Evolutionary conservation across 768 basidiomycete genomes (phyloP).

Genomic region (Phanerochaete sordida): DNA sequence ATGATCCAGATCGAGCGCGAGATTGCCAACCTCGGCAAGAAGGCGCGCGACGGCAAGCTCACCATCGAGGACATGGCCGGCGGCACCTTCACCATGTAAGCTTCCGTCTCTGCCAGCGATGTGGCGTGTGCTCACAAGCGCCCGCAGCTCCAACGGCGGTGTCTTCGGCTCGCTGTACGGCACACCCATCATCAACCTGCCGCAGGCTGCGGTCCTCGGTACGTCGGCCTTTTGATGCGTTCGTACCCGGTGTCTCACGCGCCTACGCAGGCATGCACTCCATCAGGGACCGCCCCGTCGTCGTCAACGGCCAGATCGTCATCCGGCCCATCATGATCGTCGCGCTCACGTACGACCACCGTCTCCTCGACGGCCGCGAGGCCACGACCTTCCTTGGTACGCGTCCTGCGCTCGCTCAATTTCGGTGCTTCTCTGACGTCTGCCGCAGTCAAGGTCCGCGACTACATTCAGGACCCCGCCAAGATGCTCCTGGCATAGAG

Average conservation of each 20-base stretch:
- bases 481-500: slow-evolving; percentile 69
- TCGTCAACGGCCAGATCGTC: slow-evolving; percentile 92
- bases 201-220: slow-evolving; percentile 92
- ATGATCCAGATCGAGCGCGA: slow-evolving; percentile 92
- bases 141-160: slow-evolving; percentile 88
- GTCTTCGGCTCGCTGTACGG: slow-evolving; percentile 97
- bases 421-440: neutral
- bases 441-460: slow-evolving; percentile 76
- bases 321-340: slow-evolving; percentile 97
- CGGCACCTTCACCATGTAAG: slow-evolving; percentile 97
- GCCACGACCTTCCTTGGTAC: slow-evolving; percentile 95
- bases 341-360: slow-evolving; percentile 92
- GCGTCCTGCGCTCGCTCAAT: slow-evolving; percentile 25
- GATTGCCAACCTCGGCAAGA: slow-evolving; percentile 87
- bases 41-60: slow-evolving; percentile 91
- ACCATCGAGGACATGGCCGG: slow-evolving; percentile 98
- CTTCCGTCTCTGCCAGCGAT: slow-evolving; percentile 10
- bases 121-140: neutral
- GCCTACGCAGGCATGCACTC: slow-evolving; percentile 75
- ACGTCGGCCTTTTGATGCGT: slow-evolving; percentile 18
- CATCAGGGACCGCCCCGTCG: slow-evolving; percentile 88
- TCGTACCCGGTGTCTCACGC: neutral
- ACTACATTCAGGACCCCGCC: slow-evolving; percentile 93
- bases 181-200: slow-evolving; percentile 98
- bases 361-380: slow-evolving; percentile 92